Evolutionary conservation across 805 yeast species (phyloP).

Genomic region (Cyberlindnera mrakii): DNA sequence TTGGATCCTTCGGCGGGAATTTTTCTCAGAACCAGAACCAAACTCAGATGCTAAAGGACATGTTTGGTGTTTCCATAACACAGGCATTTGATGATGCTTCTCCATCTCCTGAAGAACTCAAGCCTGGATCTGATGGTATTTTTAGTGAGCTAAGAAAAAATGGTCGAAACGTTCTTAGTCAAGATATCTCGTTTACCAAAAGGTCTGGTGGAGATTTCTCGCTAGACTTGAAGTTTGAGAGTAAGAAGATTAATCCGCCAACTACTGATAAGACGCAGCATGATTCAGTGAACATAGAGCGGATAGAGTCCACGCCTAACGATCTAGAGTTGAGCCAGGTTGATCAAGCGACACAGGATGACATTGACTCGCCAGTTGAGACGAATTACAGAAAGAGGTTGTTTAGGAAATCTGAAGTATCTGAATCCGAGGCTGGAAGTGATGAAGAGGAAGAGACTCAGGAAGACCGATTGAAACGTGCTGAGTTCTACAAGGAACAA

Average conservation of each 20-base stretch:
- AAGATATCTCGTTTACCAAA: conserved; percentile 1
- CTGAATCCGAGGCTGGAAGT: conserved; percentile 17
- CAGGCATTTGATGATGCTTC: conserved; percentile 20
- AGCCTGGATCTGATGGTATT: background rate
- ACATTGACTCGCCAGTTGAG: conserved; percentile 2
- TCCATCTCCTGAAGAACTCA: conserved; percentile 3
- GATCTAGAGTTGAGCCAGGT: no score
- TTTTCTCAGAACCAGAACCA: conserved; percentile 9
- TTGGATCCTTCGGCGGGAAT: conserved; percentile 23
- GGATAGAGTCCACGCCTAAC: no score
- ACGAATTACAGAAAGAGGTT: conserved; percentile 22
- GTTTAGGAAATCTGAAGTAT: conserved; percentile 12
- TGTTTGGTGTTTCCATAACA: conserved; percentile 15
- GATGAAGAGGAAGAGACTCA: conserved; percentile 17
- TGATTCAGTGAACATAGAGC: no score
- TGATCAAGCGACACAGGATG: no score
- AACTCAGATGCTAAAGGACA: conserved; percentile 10
- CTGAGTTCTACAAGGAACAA: conserved; percentile 17
- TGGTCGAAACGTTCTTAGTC: conserved; percentile 5
- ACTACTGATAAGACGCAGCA: background rate
- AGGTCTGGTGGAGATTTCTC: conserved; percentile 2
- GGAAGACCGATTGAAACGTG: conserved; percentile 13
- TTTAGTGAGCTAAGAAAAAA: conserved; percentile 14
- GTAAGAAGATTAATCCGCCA: conserved; percentile 3
- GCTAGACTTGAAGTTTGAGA: background rate